Conservation (phyloP, 495 filamentous ascomycete species). For the Neurospora africana region DNA sequence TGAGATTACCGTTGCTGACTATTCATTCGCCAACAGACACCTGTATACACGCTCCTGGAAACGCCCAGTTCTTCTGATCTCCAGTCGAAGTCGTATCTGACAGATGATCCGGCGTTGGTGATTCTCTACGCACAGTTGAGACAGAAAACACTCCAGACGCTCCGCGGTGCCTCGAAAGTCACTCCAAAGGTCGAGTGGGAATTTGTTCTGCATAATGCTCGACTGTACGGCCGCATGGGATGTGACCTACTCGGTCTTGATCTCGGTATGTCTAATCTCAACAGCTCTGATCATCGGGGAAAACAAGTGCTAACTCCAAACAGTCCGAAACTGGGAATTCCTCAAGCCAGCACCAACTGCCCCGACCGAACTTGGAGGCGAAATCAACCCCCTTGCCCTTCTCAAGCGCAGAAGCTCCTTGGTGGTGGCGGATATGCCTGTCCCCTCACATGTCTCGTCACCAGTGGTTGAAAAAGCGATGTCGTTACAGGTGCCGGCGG, state of each 20-base stretch:
- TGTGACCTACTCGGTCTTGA: constrained; percentile 89
- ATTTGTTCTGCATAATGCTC: constrained; percentile 80
- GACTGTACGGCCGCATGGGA: constrained; percentile 89
- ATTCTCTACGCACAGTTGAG: constrained; percentile 81
- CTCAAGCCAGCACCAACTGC: constrained; percentile 38
- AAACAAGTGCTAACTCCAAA: neutral
- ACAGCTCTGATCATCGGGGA: neutral
- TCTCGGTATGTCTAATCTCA: constrained; percentile 36
- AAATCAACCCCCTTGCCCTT: constrained; percentile 54
- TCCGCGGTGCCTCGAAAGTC: constrained; percentile 75
- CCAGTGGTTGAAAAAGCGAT: constrained; percentile 29
- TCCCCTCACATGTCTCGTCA: constrained; percentile 20
- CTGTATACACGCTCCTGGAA: constrained; percentile 60
- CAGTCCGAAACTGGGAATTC: constrained; percentile 80
- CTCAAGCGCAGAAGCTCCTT: constrained; percentile 63
- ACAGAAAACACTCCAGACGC: constrained; percentile 73
- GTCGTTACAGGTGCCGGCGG: constrained; percentile 31
- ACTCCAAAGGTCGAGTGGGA: constrained; percentile 72
- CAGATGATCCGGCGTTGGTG: constrained; percentile 81
- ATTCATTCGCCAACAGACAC: constrained; percentile 41
- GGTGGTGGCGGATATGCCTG: constrained; percentile 69
- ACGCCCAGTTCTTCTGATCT: constrained; percentile 49
- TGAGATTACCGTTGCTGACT: constrained; percentile 9
- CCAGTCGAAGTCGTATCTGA: constrained; percentile 67
- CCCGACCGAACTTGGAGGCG: constrained; percentile 23